Conservation (phyloP, 1,284 basidiomycete genomes). For the Leccinum griseonigrum region DNA sequence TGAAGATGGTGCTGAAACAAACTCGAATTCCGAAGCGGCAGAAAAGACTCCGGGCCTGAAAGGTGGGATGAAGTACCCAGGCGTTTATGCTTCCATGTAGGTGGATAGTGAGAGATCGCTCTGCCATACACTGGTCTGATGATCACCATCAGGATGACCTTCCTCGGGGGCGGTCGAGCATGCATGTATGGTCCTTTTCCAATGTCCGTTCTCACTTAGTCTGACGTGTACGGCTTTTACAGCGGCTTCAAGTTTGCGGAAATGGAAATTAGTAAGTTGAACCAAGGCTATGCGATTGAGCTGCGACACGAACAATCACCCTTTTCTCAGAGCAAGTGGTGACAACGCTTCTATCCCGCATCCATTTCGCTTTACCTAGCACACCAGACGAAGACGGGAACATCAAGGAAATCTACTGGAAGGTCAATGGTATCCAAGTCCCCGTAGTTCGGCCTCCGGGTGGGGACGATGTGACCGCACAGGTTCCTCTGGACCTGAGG, state of each 20-base stretch:
- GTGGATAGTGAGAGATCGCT: conserved; percentile 4
- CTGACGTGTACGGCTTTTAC: conserved; percentile 6
- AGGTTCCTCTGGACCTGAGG: conserved; percentile 35
- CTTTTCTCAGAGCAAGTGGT: conserved; percentile 29
- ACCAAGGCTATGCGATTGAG: background rate
- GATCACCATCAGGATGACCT: conserved; percentile 38
- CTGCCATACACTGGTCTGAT: background rate
- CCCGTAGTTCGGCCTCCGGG: conserved; percentile 37
- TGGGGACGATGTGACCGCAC: conserved; percentile 33
- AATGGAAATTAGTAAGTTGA: conserved; percentile 31
- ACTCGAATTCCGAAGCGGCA: background rate
- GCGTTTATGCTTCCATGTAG: conserved; percentile 31
- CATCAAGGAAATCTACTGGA: conserved; percentile 38
- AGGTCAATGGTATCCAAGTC: conserved; percentile 36
- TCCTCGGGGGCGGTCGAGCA: conserved; percentile 41
- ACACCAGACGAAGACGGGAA: conserved; percentile 29
- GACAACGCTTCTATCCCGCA: conserved; percentile 27
- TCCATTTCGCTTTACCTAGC: conserved; percentile 37
- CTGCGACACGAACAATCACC: conserved; percentile 1
- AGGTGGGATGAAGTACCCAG: conserved; percentile 30
- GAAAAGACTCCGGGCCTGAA: conserved; percentile 22
- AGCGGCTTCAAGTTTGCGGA: conserved; percentile 36
- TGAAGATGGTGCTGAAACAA: conserved; percentile 4
- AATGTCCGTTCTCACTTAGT: background rate
- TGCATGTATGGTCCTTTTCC: conserved; percentile 34